phyloP scores from a whole-genome alignment of 768 basidiomycete genomes.

The Inosperma sp. region DNA sequence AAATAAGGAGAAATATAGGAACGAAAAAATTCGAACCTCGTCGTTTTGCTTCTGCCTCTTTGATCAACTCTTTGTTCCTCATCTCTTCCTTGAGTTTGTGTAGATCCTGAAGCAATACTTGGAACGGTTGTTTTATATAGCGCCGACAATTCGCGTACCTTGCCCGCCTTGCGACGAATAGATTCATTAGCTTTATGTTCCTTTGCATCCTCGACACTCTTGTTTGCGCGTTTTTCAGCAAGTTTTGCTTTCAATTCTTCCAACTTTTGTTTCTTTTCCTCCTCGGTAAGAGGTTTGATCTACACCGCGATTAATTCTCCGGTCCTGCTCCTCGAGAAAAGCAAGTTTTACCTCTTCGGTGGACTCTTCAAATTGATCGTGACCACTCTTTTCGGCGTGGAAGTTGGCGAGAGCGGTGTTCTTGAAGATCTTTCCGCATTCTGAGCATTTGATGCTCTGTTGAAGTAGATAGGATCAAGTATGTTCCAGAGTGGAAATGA shows the following conservation, averaged over 20 bases:
- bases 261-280: conserved; percentile 81
- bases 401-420: conserved; percentile 86
- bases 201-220: conserved; percentile 67
- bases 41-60: conserved; percentile 79
- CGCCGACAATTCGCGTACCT: no score
- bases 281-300: conserved; percentile 94
- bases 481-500: not conserved
- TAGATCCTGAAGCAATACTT: conserved; percentile 50
- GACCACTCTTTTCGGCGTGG: conserved; percentile 93
- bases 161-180: conserved; percentile 81
- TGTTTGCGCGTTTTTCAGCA: conserved; percentile 70
- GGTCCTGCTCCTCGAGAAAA: conserved; percentile 1
- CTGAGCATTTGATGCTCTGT: conserved; percentile 78
- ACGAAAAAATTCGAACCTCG: conserved; percentile 46
- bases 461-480: not conserved
- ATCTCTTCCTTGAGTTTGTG: conserved; percentile 70
- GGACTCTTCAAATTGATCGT: conserved; percentile 94
- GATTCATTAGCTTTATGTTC: conserved; percentile 72
- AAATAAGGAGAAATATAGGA: not conserved
- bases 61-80: conserved; percentile 70
- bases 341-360: conserved; percentile 70
- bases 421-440: conserved; percentile 82
- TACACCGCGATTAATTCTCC: not conserved
- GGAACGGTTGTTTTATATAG: not conserved
- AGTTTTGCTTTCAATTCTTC: conserved; percentile 76